phyloP scores from a whole-genome alignment of 176 grass and related monocot species.

The Bolboschoenus planiculmis region DNA sequence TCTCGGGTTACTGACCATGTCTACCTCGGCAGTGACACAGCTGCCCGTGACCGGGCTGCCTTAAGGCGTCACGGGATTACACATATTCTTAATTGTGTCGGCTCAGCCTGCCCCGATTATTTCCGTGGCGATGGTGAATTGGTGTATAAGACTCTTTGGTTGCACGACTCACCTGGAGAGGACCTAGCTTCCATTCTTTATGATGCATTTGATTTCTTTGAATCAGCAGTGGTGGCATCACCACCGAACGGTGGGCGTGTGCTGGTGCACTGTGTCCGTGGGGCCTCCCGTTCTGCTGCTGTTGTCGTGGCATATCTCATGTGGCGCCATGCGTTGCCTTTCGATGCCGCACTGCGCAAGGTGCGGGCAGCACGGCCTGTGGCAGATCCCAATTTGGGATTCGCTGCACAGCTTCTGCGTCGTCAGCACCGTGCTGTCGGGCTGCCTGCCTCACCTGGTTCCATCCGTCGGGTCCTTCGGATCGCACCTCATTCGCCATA shows the following conservation, averaged over 20 bases:
- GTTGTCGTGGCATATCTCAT: constrained; percentile 49
- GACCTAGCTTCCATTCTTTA: constrained; percentile 43
- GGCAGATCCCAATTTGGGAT: constrained; percentile 46
- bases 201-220: constrained; percentile 49
- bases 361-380: constrained; percentile 28
- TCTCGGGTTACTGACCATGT: constrained; percentile 41
- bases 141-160: constrained; percentile 42
- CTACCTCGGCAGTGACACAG: constrained; percentile 40
- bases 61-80: constrained; percentile 44
- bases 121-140: constrained; percentile 32
- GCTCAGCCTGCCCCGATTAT: constrained; percentile 33
- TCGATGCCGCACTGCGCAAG: constrained; percentile 34
- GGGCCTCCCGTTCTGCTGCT: constrained; percentile 39
- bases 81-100: constrained; percentile 50
- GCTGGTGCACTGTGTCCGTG: constrained; percentile 41
- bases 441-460: constrained; percentile 24
- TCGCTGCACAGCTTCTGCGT: constrained; percentile 41
- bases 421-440: constrained; percentile 29
- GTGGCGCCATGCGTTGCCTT: constrained; percentile 37
- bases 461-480: constrained; percentile 27
- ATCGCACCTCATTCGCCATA: constrained; percentile 42
- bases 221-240: constrained; percentile 20
- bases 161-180: constrained; percentile 43
- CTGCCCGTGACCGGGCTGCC: constrained; percentile 34
- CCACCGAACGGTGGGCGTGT: constrained; percentile 27